These are phyloP conservation scores for Drosera spatulata DNA, from an alignment of 179 eudicot genomes.

Conservation along the genomic window DNA sequence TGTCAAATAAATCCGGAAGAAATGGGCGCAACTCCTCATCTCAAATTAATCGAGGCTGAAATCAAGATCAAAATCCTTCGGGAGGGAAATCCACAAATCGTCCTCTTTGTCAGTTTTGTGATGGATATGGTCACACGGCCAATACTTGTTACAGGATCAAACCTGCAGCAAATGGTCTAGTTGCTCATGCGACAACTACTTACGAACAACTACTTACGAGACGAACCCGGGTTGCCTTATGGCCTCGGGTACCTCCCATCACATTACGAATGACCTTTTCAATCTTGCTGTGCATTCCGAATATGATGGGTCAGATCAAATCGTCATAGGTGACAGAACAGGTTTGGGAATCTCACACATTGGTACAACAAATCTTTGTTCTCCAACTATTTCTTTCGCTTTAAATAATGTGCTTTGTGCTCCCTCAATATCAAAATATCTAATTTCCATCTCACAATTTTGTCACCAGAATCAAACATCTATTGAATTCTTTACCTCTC, in stretches of 20 bases:
- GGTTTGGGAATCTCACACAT: background rate
- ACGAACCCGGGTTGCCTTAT: background rate
- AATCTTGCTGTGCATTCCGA: slow-evolving; percentile 4
- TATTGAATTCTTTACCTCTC: slow-evolving; percentile 1
- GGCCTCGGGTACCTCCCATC: slow-evolving; percentile 7
- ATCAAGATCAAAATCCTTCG: too few species aligned
- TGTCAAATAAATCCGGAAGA: too few species aligned
- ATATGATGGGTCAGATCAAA: slow-evolving; percentile 7
- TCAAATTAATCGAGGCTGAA: too few species aligned
- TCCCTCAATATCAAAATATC: slow-evolving; percentile 3
- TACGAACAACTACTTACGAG: background rate
- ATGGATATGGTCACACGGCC: too few species aligned
- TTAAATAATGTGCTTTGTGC: slow-evolving; percentile 4
- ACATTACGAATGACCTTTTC: slow-evolving; percentile 1
- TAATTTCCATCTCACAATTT: slow-evolving; percentile 6
- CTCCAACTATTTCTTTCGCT: background rate
- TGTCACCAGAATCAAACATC: background rate
- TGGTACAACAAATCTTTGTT: background rate
- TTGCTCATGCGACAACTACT: background rate
- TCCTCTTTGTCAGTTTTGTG: too few species aligned
- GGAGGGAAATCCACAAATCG: too few species aligned
- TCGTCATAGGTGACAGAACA: slow-evolving; percentile 7
- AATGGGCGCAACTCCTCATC: too few species aligned
- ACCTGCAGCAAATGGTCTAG: background rate
- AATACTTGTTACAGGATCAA: too few species aligned